phyloP scores from a whole-genome alignment of 495 filamentous ascomycete species.

The Penicillium parvum region DNA sequence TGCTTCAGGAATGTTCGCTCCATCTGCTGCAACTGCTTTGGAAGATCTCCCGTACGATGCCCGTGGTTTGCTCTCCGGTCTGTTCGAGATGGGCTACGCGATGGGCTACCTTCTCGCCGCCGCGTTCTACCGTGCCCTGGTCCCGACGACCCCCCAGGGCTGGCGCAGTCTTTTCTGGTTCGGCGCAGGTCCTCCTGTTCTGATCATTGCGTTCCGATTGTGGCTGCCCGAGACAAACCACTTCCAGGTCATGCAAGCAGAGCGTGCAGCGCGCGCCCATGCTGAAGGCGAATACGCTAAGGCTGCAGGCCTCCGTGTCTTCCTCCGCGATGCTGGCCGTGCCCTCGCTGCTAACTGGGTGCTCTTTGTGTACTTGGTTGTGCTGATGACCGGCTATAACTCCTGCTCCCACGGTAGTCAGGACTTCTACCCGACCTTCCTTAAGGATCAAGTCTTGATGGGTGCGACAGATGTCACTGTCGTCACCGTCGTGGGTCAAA shows the following conservation, averaged over 20 bases:
- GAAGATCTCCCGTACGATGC: conserved; percentile 69
- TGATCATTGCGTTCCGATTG: conserved; percentile 67
- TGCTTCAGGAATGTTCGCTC: conserved; percentile 57
- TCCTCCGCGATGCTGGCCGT: conserved; percentile 20
- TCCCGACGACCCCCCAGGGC: conserved; percentile 57
- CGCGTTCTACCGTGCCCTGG: conserved; percentile 62
- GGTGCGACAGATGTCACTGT: conserved; percentile 30
- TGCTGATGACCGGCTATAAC: conserved; percentile 42
- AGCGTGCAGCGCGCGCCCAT: conserved; percentile 24
- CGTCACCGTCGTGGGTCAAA: conserved; percentile 29
- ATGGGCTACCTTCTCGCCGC: conserved; percentile 71
- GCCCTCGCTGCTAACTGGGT: conserved; percentile 37
- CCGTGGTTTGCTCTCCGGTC: conserved; percentile 64
- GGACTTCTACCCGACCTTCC: conserved; percentile 44
- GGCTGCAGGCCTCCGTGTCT: conserved; percentile 18
- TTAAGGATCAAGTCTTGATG: conserved; percentile 34
- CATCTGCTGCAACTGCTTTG: conserved; percentile 72
- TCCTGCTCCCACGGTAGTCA: conserved; percentile 39
- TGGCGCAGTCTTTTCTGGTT: conserved; percentile 77
- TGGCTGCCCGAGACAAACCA: conserved; percentile 62
- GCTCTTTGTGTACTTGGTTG: conserved; percentile 37
- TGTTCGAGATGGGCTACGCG: conserved; percentile 72
- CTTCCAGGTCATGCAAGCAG: conserved; percentile 29
- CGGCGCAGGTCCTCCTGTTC: conserved; percentile 62
- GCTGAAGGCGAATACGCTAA: neutral